phyloP scores from a whole-genome alignment of 805 yeast species.

The Starmerella potacharoeniae region DNA sequence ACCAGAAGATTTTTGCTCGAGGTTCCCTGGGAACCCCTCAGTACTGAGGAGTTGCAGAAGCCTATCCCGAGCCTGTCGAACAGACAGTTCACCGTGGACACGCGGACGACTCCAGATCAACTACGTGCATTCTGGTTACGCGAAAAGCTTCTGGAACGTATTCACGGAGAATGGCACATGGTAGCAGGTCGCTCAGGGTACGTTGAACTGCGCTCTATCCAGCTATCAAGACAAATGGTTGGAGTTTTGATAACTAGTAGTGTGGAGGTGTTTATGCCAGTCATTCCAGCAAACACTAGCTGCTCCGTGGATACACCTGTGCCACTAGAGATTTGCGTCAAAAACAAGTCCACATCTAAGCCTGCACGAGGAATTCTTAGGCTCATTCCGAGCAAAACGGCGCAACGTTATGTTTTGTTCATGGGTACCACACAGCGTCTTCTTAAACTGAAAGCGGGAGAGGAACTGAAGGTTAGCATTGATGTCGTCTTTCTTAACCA shows the following conservation, averaged over 20 bases:
- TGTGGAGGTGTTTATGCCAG: conserved; percentile 7
- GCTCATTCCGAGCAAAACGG: conserved; percentile 40
- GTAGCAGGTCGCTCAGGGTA: conserved; percentile 40
- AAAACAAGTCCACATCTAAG: conserved; percentile 35
- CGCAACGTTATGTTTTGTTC: conserved; percentile 49
- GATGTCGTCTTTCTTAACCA: conserved; percentile 57
- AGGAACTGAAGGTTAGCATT: conserved; percentile 34
- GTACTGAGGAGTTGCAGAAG: conserved; percentile 34
- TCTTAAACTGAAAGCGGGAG: conserved; percentile 38
- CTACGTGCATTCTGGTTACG: conserved; percentile 76
- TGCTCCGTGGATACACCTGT: conserved; percentile 41
- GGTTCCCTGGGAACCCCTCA: conserved; percentile 41
- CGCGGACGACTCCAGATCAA: conserved; percentile 41
- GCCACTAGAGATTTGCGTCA: conserved; percentile 38
- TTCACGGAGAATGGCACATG: conserved; percentile 56
- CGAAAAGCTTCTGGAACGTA: conserved; percentile 44
- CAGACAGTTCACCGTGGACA: conserved; percentile 54
- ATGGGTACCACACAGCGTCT: conserved; percentile 64
- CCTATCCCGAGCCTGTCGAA: conserved; percentile 62
- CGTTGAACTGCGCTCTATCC: conserved; percentile 55
- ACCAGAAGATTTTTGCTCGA: conserved; percentile 62
- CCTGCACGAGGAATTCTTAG: conserved; percentile 46
- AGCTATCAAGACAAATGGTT: conserved; percentile 52
- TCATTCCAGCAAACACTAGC: neutral
- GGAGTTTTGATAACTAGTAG: conserved; percentile 33